Base-by-base conservation (phyloP, 192 early-diverging fungal genomes). In the Backusella tarrabulga region DNA sequence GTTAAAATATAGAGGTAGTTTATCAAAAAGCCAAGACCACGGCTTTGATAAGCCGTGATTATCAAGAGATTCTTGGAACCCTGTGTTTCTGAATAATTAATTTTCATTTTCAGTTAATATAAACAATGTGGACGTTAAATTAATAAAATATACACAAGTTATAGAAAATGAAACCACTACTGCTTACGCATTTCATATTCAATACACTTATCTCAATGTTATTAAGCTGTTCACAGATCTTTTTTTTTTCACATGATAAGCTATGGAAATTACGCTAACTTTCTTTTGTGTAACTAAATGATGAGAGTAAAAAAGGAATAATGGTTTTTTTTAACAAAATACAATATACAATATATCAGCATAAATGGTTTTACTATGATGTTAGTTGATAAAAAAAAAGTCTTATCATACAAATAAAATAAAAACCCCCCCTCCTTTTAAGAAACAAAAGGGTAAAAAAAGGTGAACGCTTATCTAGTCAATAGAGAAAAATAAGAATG, bases 11-110 rank as follows among this genome's bases (percentile, higher is more conserved):
- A 23, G 56, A 60, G 56, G 23, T 23, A 29, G 21, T 23, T 60
- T 60, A 60, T 26, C 46, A 50, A 60, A 60, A 60, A 60, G 56
- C 56, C 56, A 63, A 63, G 56, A 9, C 56, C 46, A 50, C 46
- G 19, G 6, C 46, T 50, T n/a, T 6, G 21, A 19, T 50, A n/a
- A 29, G 29, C 9, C 12, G 56, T 63, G 23, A 63, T 29, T 63
- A 63, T 29, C 56, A 63, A 63, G 8, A 63, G 46, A 63, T 9
- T 63, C 11, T 26, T 63, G 23, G 56, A 63, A 63, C 12, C 3
- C 56, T 63, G 56, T 29, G 9, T 63, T 63, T 63, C 26, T 63
- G 26, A 63, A 63, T 63, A 63, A 29, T 63, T 63, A 29, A 63
- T 29, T 63, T 26, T 26, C 56, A 14, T n/a, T 63, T 63, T 63